These are phyloP conservation scores for Pluteus cervinus DNA, from an alignment of 768 basidiomycete species.

Conservation along the genomic window DNA sequence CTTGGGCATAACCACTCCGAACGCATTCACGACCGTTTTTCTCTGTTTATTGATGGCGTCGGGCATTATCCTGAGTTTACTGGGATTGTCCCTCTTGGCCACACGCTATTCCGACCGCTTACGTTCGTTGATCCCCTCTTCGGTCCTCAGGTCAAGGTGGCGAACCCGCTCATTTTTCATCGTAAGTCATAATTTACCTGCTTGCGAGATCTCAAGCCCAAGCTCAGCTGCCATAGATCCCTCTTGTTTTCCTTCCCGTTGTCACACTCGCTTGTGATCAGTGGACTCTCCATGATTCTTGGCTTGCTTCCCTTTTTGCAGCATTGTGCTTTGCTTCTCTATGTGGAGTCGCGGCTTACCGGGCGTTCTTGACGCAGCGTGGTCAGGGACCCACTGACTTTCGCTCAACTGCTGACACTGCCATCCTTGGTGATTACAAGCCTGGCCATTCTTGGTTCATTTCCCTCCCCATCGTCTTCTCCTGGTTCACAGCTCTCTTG, in stretches of 20 bases:
- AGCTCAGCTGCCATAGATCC: constrained; percentile 31
- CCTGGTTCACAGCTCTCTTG: constrained; percentile 65
- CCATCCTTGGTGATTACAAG: constrained; percentile 52
- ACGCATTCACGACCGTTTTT: constrained; percentile 90
- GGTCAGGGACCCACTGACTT: constrained; percentile 28
- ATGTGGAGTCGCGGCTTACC: constrained; percentile 40
- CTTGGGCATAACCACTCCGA: constrained; percentile 73
- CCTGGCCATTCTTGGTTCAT: constrained; percentile 64
- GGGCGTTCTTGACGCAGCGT: constrained; percentile 43
- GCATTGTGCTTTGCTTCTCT: constrained; percentile 58
- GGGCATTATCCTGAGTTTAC: constrained; percentile 47
- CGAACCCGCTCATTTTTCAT: constrained; percentile 58
- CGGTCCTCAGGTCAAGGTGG: constrained; percentile 10
- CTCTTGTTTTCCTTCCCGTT: constrained; percentile 65
- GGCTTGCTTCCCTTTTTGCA: constrained; percentile 77
- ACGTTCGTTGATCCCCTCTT: constrained; percentile 5
- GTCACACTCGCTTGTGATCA: constrained; percentile 81
- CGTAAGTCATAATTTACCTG: constrained; percentile 40
- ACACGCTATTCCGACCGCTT: constrained; percentile 24
- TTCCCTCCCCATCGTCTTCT: constrained; percentile 45
- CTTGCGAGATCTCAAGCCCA: constrained; percentile 1
- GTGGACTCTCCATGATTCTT: constrained; percentile 87
- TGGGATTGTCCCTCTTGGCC: constrained; percentile 48
- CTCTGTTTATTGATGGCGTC: constrained; percentile 62
- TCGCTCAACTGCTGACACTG: constrained; percentile 27